Base-by-base conservation (phyloP, 352 stramenopile species). In the Pythium oligandrum region DNA sequence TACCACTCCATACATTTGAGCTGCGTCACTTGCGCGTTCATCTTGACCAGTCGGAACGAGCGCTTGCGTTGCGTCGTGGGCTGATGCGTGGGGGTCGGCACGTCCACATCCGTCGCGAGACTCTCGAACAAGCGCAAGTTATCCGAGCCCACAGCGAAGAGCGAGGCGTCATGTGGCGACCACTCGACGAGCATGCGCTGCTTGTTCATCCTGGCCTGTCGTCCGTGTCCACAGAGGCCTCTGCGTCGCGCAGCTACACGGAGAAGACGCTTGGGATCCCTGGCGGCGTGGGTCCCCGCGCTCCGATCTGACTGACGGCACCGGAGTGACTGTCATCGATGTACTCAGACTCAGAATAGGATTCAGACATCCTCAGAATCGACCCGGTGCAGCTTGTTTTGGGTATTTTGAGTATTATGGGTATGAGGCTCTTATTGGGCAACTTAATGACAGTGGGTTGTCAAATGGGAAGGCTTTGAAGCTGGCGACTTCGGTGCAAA, bases 1-100 rank as follows among this genome's bases (percentile, higher is more conserved):
- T 90, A 74, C 84, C 84, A 95, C 55, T 88, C 72, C 63, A 95
- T 68, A 65, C 82, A 90, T 61, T 90, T 90, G 55, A 92, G 70
- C 61, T 93, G 84, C 17, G 73, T 63, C 10, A 63, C 40, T 32
- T 59, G 58, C 35, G 60, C 53, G 46, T 63, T 67, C 58, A 92
- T 90, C 49, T 90, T 85, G 53, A 93, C 64, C 32, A 92, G 71
- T 17, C 80, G 84, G 61, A 91, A 95, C 26, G 78, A 75, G 32
- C 83, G 79, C 71, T 93, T 92, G 59, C 84, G 84, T 56, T 92
- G 82, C 49, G 84, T 95, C 33, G 59, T 59, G 32, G 51, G 63
- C 6, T 31, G 37, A n/a, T 40, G 43, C 31, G 55, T 48, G 38
- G 12, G 46, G 9, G 17, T 30, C 43, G 43, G 17, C 43, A 26